Percentiles rank a stretch among this genome's conserved stretches.
Evolutionary conservation across 345 rosid species (phyloP).

Genomic region (sweet orange (Citrus sinensis)): DVS_A1.0 CM039167.1:8668501-8669000

Average conservation of each 20-base stretch:
- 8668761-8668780: not conserved
- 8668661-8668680: not conserved
- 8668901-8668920: not conserved
- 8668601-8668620: not conserved
- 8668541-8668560: not conserved
- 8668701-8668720: not conserved
- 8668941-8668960: not conserved
- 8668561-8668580: not conserved
- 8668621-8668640: not conserved
- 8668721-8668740: not conserved
- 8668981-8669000: not conserved
- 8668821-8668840: not conserved
- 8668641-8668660: not conserved
- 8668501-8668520: not conserved
- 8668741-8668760: not conserved
- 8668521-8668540: not conserved
- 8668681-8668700: not conserved
- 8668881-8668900: not conserved
- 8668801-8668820: not conserved
- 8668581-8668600: not conserved
- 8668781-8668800: not conserved
- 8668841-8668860: not conserved
- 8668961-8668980: not conserved
- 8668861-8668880: not conserved
- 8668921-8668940: not conserved